These are phyloP conservation scores for Posidonia oceanica DNA, from an alignment of 116 monocot genomes.

Conservation along the genomic window DNA sequence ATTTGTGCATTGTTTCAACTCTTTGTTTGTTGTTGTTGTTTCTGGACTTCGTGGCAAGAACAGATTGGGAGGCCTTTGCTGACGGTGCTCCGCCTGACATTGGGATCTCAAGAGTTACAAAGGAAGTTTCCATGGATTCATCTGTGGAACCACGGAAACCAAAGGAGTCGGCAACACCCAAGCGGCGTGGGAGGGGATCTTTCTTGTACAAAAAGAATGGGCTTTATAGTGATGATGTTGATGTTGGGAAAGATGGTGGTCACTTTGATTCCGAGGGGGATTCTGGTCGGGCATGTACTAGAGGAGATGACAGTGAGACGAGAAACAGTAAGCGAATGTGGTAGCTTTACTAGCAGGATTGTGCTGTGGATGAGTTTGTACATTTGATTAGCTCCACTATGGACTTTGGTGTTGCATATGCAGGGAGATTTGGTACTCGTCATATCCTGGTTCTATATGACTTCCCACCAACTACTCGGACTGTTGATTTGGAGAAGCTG, in stretches of 20 bases:
- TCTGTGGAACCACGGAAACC: too few species aligned
- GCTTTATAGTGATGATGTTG: slow-evolving; percentile 61
- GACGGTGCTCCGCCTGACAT: slow-evolving; percentile 29
- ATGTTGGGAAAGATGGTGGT: neutral
- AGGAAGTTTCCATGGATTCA: slow-evolving; percentile 6
- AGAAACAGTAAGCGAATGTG: slow-evolving; percentile 4
- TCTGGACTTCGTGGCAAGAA: slow-evolving; percentile 10
- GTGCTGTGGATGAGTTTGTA: neutral
- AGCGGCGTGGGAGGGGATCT: slow-evolving; percentile 67
- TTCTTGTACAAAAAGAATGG: slow-evolving; percentile 63
- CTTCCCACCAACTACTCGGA: slow-evolving; percentile 51
- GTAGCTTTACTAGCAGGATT: neutral
- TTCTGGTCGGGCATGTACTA: neutral
- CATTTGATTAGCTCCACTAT: neutral
- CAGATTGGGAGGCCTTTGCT: slow-evolving; percentile 83
- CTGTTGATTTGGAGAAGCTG: slow-evolving; percentile 55
- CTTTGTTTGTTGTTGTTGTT: neutral
- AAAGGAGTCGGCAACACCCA: slow-evolving; percentile 11
- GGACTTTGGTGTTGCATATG: neutral
- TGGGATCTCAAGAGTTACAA: slow-evolving; percentile 9
- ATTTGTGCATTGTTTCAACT: too few species aligned
- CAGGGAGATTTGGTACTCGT: slow-evolving; percentile 41
- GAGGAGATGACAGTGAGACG: neutral
- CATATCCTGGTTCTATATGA: slow-evolving; percentile 81
- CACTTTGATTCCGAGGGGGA: slow-evolving; percentile 4